Percentiles rank a stretch among this genome's conserved stretches.
These are phyloP conservation scores for Fraxinus paxiana DNA, from an alignment of 305 asterid genomes.

Conservation along the genomic window DNA sequence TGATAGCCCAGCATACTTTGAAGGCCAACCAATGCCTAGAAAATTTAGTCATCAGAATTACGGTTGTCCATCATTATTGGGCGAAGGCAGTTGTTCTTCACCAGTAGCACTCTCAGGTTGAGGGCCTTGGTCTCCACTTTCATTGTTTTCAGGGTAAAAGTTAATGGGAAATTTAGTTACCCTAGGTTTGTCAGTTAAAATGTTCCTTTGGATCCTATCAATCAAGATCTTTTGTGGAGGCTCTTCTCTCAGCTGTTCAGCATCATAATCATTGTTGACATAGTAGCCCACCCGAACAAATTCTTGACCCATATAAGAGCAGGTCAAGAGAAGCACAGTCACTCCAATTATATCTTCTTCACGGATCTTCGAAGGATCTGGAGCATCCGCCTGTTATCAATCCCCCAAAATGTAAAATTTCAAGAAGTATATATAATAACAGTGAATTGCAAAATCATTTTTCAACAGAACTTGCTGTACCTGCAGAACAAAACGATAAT, in stretches of 20 bases:
- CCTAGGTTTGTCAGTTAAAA: constrained; percentile 77
- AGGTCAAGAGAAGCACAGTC: constrained; percentile 79
- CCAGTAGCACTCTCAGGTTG: constrained; percentile 43
- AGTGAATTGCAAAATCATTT: background rate
- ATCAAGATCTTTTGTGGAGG: constrained; percentile 77
- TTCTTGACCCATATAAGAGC: constrained; percentile 85
- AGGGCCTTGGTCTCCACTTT: constrained; percentile 59
- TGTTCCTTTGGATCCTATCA: constrained; percentile 71
- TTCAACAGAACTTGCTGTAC: constrained; percentile 28
- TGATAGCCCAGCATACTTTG: constrained; percentile 7
- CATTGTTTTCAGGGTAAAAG: constrained; percentile 60
- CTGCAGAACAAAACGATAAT: constrained; percentile 82
- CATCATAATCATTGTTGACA: constrained; percentile 78
- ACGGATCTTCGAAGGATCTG: constrained; percentile 80
- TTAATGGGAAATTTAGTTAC: constrained; percentile 80
- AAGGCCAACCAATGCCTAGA: constrained; percentile 8
- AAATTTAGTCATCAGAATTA: constrained; percentile 23
- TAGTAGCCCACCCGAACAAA: constrained; percentile 82
- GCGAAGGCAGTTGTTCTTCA: constrained; percentile 44
- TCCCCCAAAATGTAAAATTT: constrained; percentile 8
- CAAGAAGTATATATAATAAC: constrained; percentile 3
- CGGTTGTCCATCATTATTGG: constrained; percentile 32
- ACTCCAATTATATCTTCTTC: constrained; percentile 93
- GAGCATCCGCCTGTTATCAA: constrained; percentile 72
- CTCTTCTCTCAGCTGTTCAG: constrained; percentile 70